A percentile compares a stretch with the other conserved stretches of the same genome.
Evolutionary conservation across 345 rosid species (phyloP).

Genomic region (Firmiana major): DNA sequence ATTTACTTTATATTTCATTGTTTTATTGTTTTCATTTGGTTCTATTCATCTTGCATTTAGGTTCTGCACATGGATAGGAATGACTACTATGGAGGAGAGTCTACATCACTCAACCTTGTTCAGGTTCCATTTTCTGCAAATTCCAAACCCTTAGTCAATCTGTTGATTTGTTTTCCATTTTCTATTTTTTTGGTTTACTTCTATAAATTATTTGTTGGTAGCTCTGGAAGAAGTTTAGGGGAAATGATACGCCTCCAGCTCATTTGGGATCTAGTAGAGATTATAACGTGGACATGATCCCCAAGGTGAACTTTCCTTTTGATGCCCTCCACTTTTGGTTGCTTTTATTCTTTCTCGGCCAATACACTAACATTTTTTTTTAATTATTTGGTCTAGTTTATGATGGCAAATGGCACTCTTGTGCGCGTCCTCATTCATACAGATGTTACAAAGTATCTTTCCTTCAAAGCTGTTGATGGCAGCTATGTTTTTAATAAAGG

Average conservation of each 20-base stretch:
- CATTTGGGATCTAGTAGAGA: constrained; percentile 93
- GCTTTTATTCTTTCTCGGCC: neutral
- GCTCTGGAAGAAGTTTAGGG: constrained; percentile 98
- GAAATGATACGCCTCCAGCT: constrained; percentile 19
- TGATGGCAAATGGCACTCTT: constrained; percentile 98
- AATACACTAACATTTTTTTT: constrained; percentile 4
- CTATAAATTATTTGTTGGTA: constrained; percentile 26
- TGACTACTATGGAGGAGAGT: constrained; percentile 95
- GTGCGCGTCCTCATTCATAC: constrained; percentile 45
- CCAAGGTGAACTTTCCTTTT: constrained; percentile 52
- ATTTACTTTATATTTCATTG: no score
- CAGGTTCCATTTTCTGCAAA: constrained; percentile 43
- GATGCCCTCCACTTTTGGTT: neutral
- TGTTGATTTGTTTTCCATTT: neutral
- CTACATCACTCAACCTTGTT: constrained; percentile 82
- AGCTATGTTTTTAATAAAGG: no score
- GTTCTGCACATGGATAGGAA: constrained; percentile 97
- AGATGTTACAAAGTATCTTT: no score
- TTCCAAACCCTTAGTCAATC: no score
- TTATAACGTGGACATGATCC: constrained; percentile 94
- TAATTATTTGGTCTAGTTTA: constrained; percentile 47
- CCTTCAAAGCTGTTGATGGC: no score
- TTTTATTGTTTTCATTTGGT: no score
- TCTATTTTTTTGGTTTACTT: neutral
- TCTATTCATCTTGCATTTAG: constrained; percentile 30